Evolutionary conservation across 441 rosid species (phyloP).

Genomic region (Croton setiger): DNA sequence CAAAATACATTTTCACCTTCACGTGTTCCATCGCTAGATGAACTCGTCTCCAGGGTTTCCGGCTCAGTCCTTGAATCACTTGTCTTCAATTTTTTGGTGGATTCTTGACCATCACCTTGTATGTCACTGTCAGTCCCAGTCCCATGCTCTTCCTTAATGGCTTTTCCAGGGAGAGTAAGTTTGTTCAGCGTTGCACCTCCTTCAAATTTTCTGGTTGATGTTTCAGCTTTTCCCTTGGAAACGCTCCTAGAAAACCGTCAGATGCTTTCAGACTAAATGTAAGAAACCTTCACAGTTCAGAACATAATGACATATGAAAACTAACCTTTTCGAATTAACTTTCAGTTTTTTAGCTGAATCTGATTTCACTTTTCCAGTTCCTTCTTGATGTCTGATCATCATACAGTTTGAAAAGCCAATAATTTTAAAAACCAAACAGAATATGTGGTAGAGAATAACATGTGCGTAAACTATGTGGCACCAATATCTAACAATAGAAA

Average conservation of each 20-base stretch:
- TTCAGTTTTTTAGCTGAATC: slow-evolving; percentile 16
- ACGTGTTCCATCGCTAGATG: slow-evolving; percentile 6
- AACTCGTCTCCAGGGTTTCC: slow-evolving; percentile 7
- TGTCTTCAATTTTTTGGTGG: slow-evolving; percentile 6
- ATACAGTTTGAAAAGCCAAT: slow-evolving; percentile 14
- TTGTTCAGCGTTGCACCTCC: slow-evolving; percentile 2
- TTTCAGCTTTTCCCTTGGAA: slow-evolving; percentile 20
- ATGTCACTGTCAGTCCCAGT: not conserved
- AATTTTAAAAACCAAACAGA: slow-evolving; percentile 4
- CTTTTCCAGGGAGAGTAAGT: slow-evolving; percentile 2
- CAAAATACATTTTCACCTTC: not conserved
- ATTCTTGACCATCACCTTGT: slow-evolving; percentile 1
- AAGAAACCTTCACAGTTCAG: not conserved
- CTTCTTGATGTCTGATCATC: slow-evolving; percentile 25
- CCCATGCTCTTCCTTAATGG: slow-evolving; percentile 2
- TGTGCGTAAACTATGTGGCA: not conserved
- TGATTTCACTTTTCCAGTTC: slow-evolving; percentile 18
- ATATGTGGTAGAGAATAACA: not conserved
- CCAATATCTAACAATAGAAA: not conserved
- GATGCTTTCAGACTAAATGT: slow-evolving; percentile 8
- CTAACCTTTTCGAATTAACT: slow-evolving; percentile 29
- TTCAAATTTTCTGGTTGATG: slow-evolving; percentile 8
- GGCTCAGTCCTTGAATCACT: slow-evolving; percentile 6
- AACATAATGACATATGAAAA: not conserved
- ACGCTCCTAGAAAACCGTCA: slow-evolving; percentile 27